Evolutionary conservation across 352 stramenopile species (phyloP).

Genomic region (Phytophthora citrophthora): DNA sequence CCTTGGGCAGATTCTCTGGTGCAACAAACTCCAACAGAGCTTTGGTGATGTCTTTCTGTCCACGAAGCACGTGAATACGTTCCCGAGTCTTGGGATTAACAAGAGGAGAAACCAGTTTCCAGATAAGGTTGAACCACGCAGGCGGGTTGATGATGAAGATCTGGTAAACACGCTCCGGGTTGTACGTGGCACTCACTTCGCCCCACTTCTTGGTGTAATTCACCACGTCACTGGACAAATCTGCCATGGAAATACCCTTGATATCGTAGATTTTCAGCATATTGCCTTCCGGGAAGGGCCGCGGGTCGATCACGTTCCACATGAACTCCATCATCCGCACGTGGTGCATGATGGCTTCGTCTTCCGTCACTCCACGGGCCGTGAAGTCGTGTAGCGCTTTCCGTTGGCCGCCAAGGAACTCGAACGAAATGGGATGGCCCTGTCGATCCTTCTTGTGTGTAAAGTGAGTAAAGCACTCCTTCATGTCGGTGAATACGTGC

Average conservation of each 20-base stretch:
- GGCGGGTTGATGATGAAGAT: slow-evolving; percentile 80
- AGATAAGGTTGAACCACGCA: slow-evolving; percentile 82
- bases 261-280: slow-evolving; percentile 82
- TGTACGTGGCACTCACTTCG: slow-evolving; percentile 68
- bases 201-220: slow-evolving; percentile 75
- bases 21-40: slow-evolving; percentile 72
- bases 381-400: slow-evolving; percentile 68
- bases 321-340: slow-evolving; percentile 76
- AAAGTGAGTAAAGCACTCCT: slow-evolving; percentile 66
- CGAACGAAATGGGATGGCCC: slow-evolving; percentile 61
- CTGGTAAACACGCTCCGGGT: slow-evolving; percentile 75
- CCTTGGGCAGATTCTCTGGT: slow-evolving; percentile 63
- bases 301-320: slow-evolving; percentile 70
- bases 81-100: slow-evolving; percentile 79
- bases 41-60: slow-evolving; percentile 77
- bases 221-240: slow-evolving; percentile 71
- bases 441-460: slow-evolving; percentile 72
- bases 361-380: slow-evolving; percentile 55
- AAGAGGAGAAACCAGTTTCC: slow-evolving; percentile 76
- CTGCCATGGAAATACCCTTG: slow-evolving; percentile 77
- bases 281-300: slow-evolving; percentile 61
- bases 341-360: slow-evolving; percentile 68
- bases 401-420: slow-evolving; percentile 67
- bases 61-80: slow-evolving; percentile 67
- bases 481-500: slow-evolving; percentile 66